phyloP scores from a whole-genome alignment of 805 yeast genomes.

The Candida tibetensis region DNA sequence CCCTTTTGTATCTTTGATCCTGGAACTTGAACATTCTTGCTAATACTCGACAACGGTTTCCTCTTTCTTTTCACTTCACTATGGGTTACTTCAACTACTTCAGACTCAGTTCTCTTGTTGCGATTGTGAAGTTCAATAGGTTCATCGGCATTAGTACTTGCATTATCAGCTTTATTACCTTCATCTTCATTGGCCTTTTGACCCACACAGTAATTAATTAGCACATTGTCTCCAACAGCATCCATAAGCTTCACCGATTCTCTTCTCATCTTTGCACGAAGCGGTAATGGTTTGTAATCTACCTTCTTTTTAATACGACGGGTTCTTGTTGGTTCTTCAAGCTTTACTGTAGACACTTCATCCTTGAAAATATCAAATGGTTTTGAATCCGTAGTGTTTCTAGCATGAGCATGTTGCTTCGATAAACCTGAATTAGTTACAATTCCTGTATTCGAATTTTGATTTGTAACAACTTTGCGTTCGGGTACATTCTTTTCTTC shows the following conservation, averaged over 20 bases:
- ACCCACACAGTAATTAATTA: constrained; percentile 13
- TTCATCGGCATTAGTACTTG: too few relatives aligned
- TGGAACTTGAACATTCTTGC: too few relatives aligned
- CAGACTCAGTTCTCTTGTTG: too few relatives aligned
- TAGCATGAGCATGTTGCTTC: too few relatives aligned
- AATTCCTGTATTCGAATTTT: not conserved
- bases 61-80: not conserved
- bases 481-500: not conserved
- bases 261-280: constrained; percentile 68
- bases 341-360: not conserved
- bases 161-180: too few relatives aligned
- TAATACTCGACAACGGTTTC: constrained; percentile 1
- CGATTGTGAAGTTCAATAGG: too few relatives aligned
- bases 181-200: constrained; percentile 6
- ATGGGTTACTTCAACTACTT: not conserved
- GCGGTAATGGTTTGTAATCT: constrained; percentile 65
- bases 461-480: not conserved
- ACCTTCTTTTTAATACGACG: constrained; percentile 56
- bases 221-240: constrained; percentile 47
- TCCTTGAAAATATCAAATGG: not conserved
- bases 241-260: constrained; percentile 57
- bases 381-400: too few relatives aligned
- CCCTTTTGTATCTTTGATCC: too few relatives aligned
- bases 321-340: constrained; percentile 24
- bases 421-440: too few relatives aligned